Conservation (phyloP, 176 grass and related monocot species). For the Rhipidocladum racemiflorum region DNA sequence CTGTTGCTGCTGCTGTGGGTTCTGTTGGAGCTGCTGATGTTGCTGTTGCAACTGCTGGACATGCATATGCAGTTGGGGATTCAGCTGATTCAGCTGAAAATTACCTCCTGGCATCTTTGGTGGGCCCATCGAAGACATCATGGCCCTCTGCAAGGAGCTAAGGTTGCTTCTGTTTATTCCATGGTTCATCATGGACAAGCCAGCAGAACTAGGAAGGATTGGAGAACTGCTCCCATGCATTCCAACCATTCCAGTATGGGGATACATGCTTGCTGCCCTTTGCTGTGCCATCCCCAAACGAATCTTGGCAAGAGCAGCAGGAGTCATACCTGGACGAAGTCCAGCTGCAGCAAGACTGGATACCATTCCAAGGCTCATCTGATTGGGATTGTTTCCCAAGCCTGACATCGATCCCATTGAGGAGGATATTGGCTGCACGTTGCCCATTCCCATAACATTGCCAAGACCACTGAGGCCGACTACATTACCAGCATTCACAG, state of each 20-base stretch:
- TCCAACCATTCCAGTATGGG: slow-evolving; percentile 63
- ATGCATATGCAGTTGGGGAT: slow-evolving; percentile 50
- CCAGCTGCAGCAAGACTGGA: slow-evolving; percentile 59
- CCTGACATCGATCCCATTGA: slow-evolving; percentile 56
- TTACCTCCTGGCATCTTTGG: slow-evolving; percentile 77
- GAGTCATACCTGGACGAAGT: slow-evolving; percentile 44
- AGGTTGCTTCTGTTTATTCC: slow-evolving; percentile 67
- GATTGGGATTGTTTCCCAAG: slow-evolving; percentile 58
- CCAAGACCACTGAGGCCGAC: slow-evolving; percentile 51
- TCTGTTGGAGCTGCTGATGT: slow-evolving; percentile 30
- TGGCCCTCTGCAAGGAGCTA: slow-evolving; percentile 51
- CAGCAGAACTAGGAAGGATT: slow-evolving; percentile 56
- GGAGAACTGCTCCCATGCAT: slow-evolving; percentile 68
- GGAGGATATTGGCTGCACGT: slow-evolving; percentile 57
- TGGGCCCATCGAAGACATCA: slow-evolving; percentile 82
- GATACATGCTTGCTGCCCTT: slow-evolving; percentile 54
- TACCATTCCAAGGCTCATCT: slow-evolving; percentile 68
- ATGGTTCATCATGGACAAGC: slow-evolving; percentile 73
- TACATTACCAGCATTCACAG: slow-evolving; percentile 60
- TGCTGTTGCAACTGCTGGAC: slow-evolving; percentile 21
- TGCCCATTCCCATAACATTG: slow-evolving; percentile 76
- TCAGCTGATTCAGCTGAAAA: slow-evolving; percentile 64
- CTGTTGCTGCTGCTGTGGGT: slow-evolving; percentile 29
- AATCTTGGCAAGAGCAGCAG: slow-evolving; percentile 47
- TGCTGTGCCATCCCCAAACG: slow-evolving; percentile 51